Evolutionary conservation across 371 early-diverging fungal species (phyloP), one percentile per base, ranked within the genome.

Genomic region (Mucor saturninus): DNA sequence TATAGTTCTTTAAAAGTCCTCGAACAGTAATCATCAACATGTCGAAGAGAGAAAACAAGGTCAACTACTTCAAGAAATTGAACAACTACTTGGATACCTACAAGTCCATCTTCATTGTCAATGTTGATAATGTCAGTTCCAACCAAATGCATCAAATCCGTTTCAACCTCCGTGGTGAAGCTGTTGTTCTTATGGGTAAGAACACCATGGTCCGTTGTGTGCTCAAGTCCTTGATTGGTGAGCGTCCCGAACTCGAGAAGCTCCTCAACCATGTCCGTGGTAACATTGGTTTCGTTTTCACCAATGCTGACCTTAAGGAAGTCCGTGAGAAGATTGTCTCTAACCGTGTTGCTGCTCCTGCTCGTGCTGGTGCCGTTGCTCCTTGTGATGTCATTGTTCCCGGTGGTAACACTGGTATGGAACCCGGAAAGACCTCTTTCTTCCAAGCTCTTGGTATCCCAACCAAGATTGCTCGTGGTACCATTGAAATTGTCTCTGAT

Each of bases 401-500:
- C 56, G 95, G 94, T 73, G 96, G 96, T 86, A 95, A 98, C 92
- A 99, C 99, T 70, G 97, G 99, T 80, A 97, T 99, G 95, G 98
- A 96, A 79, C 99, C 99, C 81, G 99, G 98, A 67, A 98, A 99
- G 94, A 99, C 99, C 75, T 94, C 96, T 66, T 99, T 99, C 95
- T 99, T 99, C 97, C 99, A 99, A 89, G 99, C 99, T 79, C 89
- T 99, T 71, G 97, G 98, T 86, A 95, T 99, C 87, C 96, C 98
- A 69, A 99, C 99, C 90, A 99, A 99, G 97, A 99, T 99, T 91
- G 93, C 98, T 69, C 98, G 97, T 93, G 99, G 99, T 94, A 98
- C 98, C 85, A 98, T 99, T 89, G 99, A 99, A 89, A 99, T 99
- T 78, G 92, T 96, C 75, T 90, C 88, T 81, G 96, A 97, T 66